phyloP scores from a whole-genome alignment of 2,329 filamentous ascomycete genomes.

The Myriosclerotinia duriaeana region DNA sequence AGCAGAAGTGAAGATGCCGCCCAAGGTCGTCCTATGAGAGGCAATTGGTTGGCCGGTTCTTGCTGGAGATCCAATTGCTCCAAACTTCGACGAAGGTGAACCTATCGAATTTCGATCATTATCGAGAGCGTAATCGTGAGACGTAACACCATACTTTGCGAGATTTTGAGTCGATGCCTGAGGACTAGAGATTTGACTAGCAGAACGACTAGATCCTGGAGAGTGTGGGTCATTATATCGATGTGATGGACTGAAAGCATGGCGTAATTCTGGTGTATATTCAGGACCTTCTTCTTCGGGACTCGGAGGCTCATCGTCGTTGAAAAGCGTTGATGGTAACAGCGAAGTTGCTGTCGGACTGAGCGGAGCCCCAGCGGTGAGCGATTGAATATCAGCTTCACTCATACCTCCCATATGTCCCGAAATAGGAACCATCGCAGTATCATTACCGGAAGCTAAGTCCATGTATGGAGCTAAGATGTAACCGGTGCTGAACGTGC shows the following conservation, averaged over 20 bases:
- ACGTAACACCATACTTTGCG: slow-evolving; percentile 48
- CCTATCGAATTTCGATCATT: slow-evolving; percentile 35
- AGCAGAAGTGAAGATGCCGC: slow-evolving; percentile 57
- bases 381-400: slow-evolving; percentile 60
- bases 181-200: slow-evolving; percentile 60
- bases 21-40: slow-evolving; percentile 48
- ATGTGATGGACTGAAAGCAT: slow-evolving; percentile 43
- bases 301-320: slow-evolving; percentile 58
- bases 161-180: slow-evolving; percentile 60
- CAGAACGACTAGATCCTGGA: slow-evolving; percentile 56
- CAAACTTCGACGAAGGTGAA: slow-evolving; percentile 36
- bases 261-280: slow-evolving; percentile 39
- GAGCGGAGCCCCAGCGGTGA: slow-evolving; percentile 66
- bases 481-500: slow-evolving; percentile 48
- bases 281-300: slow-evolving; percentile 36
- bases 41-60: slow-evolving; percentile 46
- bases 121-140: slow-evolving; percentile 34
- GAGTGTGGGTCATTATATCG: slow-evolving; percentile 55
- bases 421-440: slow-evolving; percentile 36
- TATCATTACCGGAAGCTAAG: slow-evolving; percentile 37
- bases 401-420: slow-evolving; percentile 49
- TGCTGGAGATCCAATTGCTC: slow-evolving; percentile 37
- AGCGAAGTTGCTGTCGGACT: slow-evolving; percentile 75
- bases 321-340: slow-evolving; percentile 65
- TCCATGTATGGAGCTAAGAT: slow-evolving; percentile 53